Conservation (phyloP, 768 basidiomycete genomes). For the Leccinum imitatum region DNA sequence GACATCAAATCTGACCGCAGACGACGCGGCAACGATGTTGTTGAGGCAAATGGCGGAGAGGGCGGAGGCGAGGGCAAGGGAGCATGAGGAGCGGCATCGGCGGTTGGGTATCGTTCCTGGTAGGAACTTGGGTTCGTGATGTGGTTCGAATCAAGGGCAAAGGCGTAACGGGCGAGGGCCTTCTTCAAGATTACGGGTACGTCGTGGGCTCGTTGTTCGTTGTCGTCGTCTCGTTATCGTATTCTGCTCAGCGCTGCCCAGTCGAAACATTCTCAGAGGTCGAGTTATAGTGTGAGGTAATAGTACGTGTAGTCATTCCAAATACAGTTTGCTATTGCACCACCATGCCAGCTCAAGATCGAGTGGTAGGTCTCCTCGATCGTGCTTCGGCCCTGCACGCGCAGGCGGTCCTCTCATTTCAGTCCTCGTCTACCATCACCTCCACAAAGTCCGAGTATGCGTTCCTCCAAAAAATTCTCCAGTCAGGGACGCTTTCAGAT, state of each 20-base stretch:
- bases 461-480: constrained; percentile 84
- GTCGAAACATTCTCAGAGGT: no score
- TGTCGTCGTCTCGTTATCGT: no score
- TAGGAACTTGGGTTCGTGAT: background rate
- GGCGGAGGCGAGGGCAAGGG: constrained; percentile 17
- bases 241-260: no score
- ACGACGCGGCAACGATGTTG: background rate
- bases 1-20: background rate
- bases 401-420: constrained; percentile 44
- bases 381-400: constrained; percentile 51
- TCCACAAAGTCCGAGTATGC: constrained; percentile 65
- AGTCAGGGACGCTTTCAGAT: constrained; percentile 89
- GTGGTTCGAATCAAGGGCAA: background rate
- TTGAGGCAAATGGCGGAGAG: background rate
- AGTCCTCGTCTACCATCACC: constrained; percentile 45
- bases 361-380: constrained; percentile 29
- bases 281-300: no score
- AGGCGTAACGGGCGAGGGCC: no score
- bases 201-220: background rate
- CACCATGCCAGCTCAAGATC: background rate
- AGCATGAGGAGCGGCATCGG: constrained; percentile 28
- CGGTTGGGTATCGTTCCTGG: constrained; percentile 23
- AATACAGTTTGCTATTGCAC: no score
- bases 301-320: no score
- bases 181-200: background rate